These are phyloP conservation scores for Ustulina deusta DNA, from an alignment of 2,329 filamentous ascomycete species.

Conservation along the genomic window DNA sequence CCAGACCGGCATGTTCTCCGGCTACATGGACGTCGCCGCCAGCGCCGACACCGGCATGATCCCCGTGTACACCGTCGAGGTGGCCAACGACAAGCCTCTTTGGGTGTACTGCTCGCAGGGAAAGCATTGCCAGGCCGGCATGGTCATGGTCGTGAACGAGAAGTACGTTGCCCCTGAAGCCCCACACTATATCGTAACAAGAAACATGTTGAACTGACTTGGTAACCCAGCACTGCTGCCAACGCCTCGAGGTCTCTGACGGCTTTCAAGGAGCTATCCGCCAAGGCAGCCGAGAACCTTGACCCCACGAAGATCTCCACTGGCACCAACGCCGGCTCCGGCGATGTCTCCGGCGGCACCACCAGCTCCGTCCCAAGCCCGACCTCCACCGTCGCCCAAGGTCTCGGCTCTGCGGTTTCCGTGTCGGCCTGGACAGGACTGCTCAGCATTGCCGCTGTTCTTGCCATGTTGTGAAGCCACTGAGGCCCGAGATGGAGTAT, in stretches of 20 bases:
- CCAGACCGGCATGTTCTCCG: constrained; percentile 72
- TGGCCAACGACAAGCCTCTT: constrained; percentile 76
- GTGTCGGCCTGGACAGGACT: constrained; percentile 58
- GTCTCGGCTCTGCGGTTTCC: constrained; percentile 47
- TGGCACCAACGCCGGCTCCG: constrained; percentile 17
- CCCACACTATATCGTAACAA: constrained; percentile 25
- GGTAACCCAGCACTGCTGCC: constrained; percentile 56
- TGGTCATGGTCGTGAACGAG: constrained; percentile 82
- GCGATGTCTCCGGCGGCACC: constrained; percentile 23
- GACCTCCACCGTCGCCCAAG: constrained; percentile 32
- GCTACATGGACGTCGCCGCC: constrained; percentile 72
- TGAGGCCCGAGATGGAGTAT: not conserved
- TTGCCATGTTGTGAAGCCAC: constrained; percentile 55
- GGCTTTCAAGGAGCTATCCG: constrained; percentile 60
- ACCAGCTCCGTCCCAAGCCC: constrained; percentile 40
- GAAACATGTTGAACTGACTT: constrained; percentile 24
- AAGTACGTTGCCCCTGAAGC: constrained; percentile 63
- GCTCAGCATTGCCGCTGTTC: constrained; percentile 55
- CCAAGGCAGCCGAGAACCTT: constrained; percentile 49
- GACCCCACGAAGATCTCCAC: constrained; percentile 47
- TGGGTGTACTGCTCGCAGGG: constrained; percentile 84
- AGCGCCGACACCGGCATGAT: constrained; percentile 62
- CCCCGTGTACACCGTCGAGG: constrained; percentile 76
- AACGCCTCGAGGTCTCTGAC: constrained; percentile 66
- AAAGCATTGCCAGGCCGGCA: constrained; percentile 79